Evolutionary conservation across 2,329 filamentous ascomycete species (phyloP).

Genomic region (Colletotrichum euphorbiae): DNA sequence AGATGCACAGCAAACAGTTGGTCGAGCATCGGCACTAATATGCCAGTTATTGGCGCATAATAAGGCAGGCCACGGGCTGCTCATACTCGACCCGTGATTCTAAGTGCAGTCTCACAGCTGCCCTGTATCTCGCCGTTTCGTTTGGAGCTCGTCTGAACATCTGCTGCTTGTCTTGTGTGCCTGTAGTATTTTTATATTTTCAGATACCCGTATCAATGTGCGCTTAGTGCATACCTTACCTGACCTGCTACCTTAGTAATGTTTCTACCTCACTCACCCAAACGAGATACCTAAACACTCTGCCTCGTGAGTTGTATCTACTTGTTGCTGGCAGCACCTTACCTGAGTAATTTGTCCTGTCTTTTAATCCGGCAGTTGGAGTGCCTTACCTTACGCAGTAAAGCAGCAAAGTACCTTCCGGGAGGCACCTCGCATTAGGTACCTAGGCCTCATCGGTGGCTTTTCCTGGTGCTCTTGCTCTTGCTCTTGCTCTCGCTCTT

Average conservation of each 20-base stretch:
- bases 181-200: not conserved
- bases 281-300: too few species aligned
- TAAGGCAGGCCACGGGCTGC: constrained; percentile 1
- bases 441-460: constrained; percentile 13
- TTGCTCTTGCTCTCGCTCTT: not conserved
- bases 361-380: too few species aligned
- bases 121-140: not conserved
- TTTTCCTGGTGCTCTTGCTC: constrained; percentile 8
- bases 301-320: too few species aligned
- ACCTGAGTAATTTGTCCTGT: too few species aligned
- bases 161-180: not conserved
- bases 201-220: not conserved
- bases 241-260: too few species aligned
- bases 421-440: not conserved
- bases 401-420: constrained; percentile 4
- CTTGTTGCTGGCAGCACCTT: too few species aligned
- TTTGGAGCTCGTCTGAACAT: constrained; percentile 14
- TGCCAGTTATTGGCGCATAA: not conserved
- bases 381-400: not conserved
- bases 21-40: constrained; percentile 1
- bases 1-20: not conserved
- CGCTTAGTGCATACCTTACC: too few species aligned
- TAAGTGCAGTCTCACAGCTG: constrained; percentile 4
- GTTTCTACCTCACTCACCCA: too few species aligned
- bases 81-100: constrained; percentile 14